Conservation (phyloP, 2,329 filamentous ascomycete species). For the Dactylellina sp. region DNA sequence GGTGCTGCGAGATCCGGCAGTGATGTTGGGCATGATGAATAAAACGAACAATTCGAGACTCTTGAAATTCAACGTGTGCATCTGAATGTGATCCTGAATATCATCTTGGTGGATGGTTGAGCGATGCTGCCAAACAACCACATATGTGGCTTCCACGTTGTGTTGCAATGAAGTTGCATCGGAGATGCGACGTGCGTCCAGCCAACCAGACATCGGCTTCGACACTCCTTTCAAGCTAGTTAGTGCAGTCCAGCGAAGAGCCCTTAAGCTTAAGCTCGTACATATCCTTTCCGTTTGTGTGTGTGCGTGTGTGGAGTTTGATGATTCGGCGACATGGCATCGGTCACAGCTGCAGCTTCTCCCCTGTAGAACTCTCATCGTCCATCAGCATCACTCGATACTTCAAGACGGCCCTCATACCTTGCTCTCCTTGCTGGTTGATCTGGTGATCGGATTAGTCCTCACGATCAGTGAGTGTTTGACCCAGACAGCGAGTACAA, state of each 20-base stretch:
- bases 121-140: background rate
- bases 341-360: constrained; percentile 5
- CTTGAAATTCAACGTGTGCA: background rate
- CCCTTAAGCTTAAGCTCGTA: too few species aligned
- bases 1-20: constrained; percentile 12
- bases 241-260: too few species aligned
- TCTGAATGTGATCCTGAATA: too few species aligned
- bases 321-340: constrained; percentile 4
- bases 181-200: background rate
- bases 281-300: too few species aligned
- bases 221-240: too few species aligned
- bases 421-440: constrained; percentile 5
- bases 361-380: background rate
- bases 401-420: background rate
- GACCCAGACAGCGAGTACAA: background rate
- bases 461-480: constrained; percentile 4
- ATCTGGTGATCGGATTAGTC: constrained; percentile 27
- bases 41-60: constrained; percentile 19
- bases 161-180: constrained; percentile 1
- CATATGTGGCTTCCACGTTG: background rate
- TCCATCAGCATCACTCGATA: background rate
- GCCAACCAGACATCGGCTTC: constrained; percentile 2
- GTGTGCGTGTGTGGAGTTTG: too few species aligned
- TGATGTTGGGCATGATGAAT: constrained; percentile 18
- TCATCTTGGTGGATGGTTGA: too few species aligned